These are phyloP conservation scores for Neocucurbitaria cava DNA, from an alignment of 2,329 filamentous ascomycete species.

Conservation along the genomic window DNA sequence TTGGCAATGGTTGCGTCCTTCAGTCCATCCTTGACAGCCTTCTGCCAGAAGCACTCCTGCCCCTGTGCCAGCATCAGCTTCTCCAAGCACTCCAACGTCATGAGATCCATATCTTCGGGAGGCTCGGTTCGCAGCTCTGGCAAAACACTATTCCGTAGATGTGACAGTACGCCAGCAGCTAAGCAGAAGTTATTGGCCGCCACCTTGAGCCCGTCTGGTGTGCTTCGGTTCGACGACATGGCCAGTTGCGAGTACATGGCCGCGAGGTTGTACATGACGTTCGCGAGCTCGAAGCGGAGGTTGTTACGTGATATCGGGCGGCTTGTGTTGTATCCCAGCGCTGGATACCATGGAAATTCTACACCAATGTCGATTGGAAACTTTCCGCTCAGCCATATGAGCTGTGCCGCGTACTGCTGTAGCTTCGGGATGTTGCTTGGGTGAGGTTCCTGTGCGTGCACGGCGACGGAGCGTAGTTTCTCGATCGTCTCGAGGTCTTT, in stretches of 20 bases:
- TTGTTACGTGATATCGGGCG: constrained; percentile 73
- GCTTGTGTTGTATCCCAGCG: constrained; percentile 86
- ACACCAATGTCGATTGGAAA: constrained; percentile 96
- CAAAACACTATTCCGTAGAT: constrained; percentile 78
- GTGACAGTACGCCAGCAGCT: constrained; percentile 80
- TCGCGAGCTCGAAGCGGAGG: constrained; percentile 83
- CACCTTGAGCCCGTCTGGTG: constrained; percentile 81
- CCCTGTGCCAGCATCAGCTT: constrained; percentile 89
- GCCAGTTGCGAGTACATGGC: constrained; percentile 94
- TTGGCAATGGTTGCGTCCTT: constrained; percentile 94
- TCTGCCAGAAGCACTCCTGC: constrained; percentile 98
- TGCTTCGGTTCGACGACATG: constrained; percentile 77
- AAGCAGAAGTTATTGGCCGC: constrained; percentile 91
- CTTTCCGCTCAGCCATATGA: constrained; percentile 92
- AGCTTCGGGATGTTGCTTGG: constrained; percentile 84
- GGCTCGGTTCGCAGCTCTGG: constrained; percentile 83
- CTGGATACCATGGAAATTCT: constrained; percentile 95
- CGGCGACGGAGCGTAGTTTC: constrained; percentile 79
- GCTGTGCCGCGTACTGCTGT: constrained; percentile 88
- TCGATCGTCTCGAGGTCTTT: constrained; percentile 89
- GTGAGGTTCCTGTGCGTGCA: constrained; percentile 88
- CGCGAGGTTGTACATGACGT: constrained; percentile 90
- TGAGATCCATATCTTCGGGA: constrained; percentile 93
- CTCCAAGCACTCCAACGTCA: constrained; percentile 82
- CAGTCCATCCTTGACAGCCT: constrained; percentile 90